These are phyloP conservation scores for Aspergillus avenaceus DNA, from an alignment of 495 filamentous ascomycete genomes.

Conservation along the genomic window DNA sequence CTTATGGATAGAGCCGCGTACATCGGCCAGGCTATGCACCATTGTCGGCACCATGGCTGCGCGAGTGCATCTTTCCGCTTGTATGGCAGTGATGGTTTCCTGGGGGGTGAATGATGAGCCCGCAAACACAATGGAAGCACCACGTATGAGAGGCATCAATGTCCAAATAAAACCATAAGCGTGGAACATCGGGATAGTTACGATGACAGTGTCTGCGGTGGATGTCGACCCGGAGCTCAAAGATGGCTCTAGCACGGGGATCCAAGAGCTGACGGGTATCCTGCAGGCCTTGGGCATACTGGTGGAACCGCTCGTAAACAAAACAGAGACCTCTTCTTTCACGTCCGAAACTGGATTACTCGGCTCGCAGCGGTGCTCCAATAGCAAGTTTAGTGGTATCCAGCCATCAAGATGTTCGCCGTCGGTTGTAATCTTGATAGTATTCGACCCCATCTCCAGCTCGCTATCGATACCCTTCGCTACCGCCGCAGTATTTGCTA, in stretches of 20 bases:
- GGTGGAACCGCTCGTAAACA: slow-evolving; percentile 44
- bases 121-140: slow-evolving; percentile 27
- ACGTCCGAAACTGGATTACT: neutral
- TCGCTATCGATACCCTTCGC: slow-evolving; percentile 7
- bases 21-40: slow-evolving; percentile 17
- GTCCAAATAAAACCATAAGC: slow-evolving; percentile 29
- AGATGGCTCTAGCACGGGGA: neutral
- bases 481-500: slow-evolving; percentile 7
- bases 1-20: slow-evolving; percentile 10
- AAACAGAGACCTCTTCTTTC: slow-evolving; percentile 10
- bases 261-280: slow-evolving; percentile 7
- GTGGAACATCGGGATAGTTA: slow-evolving; percentile 34
- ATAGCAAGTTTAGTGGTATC: slow-evolving; percentile 9
- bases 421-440: slow-evolving; percentile 11
- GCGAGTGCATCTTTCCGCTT: slow-evolving; percentile 23
- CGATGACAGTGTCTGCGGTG: slow-evolving; percentile 20
- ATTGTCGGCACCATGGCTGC: slow-evolving; percentile 35
- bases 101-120: slow-evolving; percentile 26
- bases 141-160: slow-evolving; percentile 23
- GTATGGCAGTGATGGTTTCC: slow-evolving; percentile 24
- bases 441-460: slow-evolving; percentile 2
- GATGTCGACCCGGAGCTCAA: slow-evolving; percentile 1
- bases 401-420: slow-evolving; percentile 9
- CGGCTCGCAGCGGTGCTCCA: neutral
- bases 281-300: slow-evolving; percentile 37